Evolutionary conservation across 257 asterid genomes (phyloP), one percentile per base, ranked within the genome.

Genomic region (Ballota nigra): DNA sequence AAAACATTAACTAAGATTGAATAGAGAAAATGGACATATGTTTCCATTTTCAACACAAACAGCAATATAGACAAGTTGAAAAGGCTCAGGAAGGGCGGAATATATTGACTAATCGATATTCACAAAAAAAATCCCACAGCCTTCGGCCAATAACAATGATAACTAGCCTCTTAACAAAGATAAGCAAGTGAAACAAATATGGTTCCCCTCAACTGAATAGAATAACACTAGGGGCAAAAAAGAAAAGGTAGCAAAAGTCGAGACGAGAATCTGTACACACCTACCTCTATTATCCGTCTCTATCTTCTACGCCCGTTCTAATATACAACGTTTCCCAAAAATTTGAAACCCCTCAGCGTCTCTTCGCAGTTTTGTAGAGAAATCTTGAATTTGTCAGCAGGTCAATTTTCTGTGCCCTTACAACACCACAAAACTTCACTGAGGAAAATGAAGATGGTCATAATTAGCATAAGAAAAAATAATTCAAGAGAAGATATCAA

Each of bases 121-220:
- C 87, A 87, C 94, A 85, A 85, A 78, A 85, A 85, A 78, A 79
- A 72, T 75, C 80, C 84, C 81, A 82, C 87, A 86, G 94, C 96
- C 96, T 87, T 88, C 41, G 89, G 96, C 97, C 87, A 83, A 6
- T 73, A 85, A 82, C 82, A 83, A 84, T 82, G 75, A 79, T 38
- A 83, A 75, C 88, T 70, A 82, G 66, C 85, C 89, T 81, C 79
- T 77, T 64, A 36, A 36, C 3, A 33, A 74, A 76, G 77, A 65
- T 34, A 59, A 18, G 62, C 73, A 53, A 69, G 40, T 51, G 72
- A 76, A 76, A 80, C 77, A 84, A 68, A 82, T 68, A 66, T 66
- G 68, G 79, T 81, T 85, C 85, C 92, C 63, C 63, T 66, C 79
- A 55, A 71, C 66, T 61, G 73, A 67, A 79, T 77, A 71, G 66